phyloP scores from a whole-genome alignment of 2,329 filamentous ascomycete species.

The Ceratocystis ficicola region DNA sequence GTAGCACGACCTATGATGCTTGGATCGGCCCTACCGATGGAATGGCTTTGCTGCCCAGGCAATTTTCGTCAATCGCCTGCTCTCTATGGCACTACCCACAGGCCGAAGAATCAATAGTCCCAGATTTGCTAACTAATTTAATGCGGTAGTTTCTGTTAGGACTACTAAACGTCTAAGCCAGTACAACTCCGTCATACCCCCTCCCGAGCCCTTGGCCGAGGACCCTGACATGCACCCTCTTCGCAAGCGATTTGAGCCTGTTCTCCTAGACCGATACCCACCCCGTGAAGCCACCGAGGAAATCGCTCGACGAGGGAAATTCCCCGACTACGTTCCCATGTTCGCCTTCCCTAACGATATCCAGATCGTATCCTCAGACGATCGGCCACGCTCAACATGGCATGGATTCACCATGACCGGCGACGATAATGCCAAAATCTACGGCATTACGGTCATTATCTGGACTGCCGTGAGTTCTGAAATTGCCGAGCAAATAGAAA shows the following conservation, averaged over 20 bases:
- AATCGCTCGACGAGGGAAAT: conserved; percentile 63
- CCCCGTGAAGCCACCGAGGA: conserved; percentile 73
- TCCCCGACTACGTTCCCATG: conserved; percentile 98
- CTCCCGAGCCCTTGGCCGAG: conserved; percentile 76
- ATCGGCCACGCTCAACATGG: conserved; percentile 91
- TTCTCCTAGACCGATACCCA: conserved; percentile 89
- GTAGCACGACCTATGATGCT: not conserved
- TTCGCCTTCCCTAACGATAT: conserved; percentile 98
- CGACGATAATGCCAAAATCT: conserved; percentile 79
- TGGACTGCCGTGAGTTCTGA: conserved; percentile 79
- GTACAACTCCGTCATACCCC: conserved; percentile 95
- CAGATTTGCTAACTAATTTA: conserved; percentile 22
- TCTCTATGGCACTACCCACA: not conserved
- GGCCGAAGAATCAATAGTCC: conserved; percentile 11
- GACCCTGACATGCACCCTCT: conserved; percentile 92
- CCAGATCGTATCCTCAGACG: conserved; percentile 88
- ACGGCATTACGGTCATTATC: conserved; percentile 80
- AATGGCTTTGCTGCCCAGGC: no score
- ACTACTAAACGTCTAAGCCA: conserved; percentile 85
- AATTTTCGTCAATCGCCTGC: not conserved
- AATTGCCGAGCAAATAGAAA: conserved; percentile 72
- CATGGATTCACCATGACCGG: conserved; percentile 98
- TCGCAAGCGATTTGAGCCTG: conserved; percentile 86
- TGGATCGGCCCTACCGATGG: no score
- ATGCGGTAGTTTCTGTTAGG: conserved; percentile 44